Conservation (phyloP, 2,329 filamentous ascomycete genomes). For the Fusarium tupiense region DNA sequence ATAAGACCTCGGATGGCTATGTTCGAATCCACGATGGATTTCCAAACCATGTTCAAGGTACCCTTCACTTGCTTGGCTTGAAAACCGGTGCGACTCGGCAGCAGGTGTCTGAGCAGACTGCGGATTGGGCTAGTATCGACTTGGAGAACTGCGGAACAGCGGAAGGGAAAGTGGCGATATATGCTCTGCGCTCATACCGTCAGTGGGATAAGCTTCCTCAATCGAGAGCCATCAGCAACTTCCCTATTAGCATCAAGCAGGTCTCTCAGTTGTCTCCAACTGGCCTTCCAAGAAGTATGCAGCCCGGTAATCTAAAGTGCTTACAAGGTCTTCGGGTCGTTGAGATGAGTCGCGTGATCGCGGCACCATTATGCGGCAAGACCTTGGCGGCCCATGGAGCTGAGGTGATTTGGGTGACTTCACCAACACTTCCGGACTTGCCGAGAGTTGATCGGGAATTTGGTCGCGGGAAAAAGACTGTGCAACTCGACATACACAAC, state of each 20-base stretch:
- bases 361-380: slow-evolving; percentile 73
- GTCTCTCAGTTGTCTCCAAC: slow-evolving; percentile 35
- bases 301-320: slow-evolving; percentile 34
- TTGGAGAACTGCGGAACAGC: slow-evolving; percentile 58
- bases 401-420: slow-evolving; percentile 75
- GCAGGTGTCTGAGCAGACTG: slow-evolving; percentile 51
- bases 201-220: slow-evolving; percentile 64
- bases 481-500: slow-evolving; percentile 67
- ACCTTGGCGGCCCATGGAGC: slow-evolving; percentile 77
- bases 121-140: slow-evolving; percentile 55
- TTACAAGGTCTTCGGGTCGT: slow-evolving; percentile 73
- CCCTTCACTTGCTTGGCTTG: slow-evolving; percentile 56
- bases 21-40: slow-evolving; percentile 66
- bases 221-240: slow-evolving; percentile 53
- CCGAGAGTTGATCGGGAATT: slow-evolving; percentile 74
- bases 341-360: slow-evolving; percentile 77
- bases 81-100: slow-evolving; percentile 44
- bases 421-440: slow-evolving; percentile 69
- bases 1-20: slow-evolving; percentile 61
- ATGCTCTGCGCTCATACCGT: slow-evolving; percentile 58
- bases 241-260: slow-evolving; percentile 57
- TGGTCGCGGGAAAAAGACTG: slow-evolving; percentile 72
- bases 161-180: slow-evolving; percentile 54
- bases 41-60: slow-evolving; percentile 58
- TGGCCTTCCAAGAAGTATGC: not conserved